Conservation (phyloP, 2,329 filamentous ascomycete genomes). For the Exophiala dermatitidis region DNA sequence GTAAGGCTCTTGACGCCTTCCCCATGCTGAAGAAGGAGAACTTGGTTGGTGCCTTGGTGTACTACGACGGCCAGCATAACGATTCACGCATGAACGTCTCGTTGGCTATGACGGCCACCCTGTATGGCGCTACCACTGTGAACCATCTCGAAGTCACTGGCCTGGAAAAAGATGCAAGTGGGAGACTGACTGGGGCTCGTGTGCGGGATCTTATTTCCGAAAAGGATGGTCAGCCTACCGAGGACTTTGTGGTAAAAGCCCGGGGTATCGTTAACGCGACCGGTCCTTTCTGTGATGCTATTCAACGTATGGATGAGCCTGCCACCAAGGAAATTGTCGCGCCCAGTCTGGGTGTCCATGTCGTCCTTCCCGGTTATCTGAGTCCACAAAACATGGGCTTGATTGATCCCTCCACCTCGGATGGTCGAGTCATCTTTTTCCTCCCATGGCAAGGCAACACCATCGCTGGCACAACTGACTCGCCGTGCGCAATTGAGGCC, state of each 20-base stretch:
- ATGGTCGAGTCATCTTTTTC: slow-evolving; percentile 88
- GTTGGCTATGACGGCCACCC: slow-evolving; percentile 77
- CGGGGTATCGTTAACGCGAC: slow-evolving; percentile 84
- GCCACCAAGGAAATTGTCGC: slow-evolving; percentile 69
- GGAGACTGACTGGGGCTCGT: slow-evolving; percentile 64
- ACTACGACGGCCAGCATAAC: slow-evolving; percentile 88
- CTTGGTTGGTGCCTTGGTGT: slow-evolving; percentile 73
- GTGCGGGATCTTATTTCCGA: slow-evolving; percentile 64
- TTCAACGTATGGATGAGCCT: slow-evolving; percentile 76
- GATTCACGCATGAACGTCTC: slow-evolving; percentile 90
- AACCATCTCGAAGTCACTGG: slow-evolving; percentile 77
- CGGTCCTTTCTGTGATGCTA: slow-evolving; percentile 79
- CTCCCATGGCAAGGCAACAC: slow-evolving; percentile 89
- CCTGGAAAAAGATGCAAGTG: slow-evolving; percentile 66
- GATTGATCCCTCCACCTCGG: slow-evolving; percentile 78
- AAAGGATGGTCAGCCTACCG: slow-evolving; percentile 51
- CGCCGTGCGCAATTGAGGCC: slow-evolving; percentile 61
- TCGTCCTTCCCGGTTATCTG: slow-evolving; percentile 81
- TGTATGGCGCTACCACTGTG: slow-evolving; percentile 74
- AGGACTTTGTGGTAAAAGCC: slow-evolving; percentile 61
- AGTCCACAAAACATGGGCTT: slow-evolving; percentile 72
- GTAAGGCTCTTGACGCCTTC: slow-evolving; percentile 78
- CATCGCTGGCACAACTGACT: slow-evolving; percentile 81
- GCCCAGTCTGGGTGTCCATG: slow-evolving; percentile 75
- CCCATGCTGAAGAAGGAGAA: slow-evolving; percentile 79